Conservation (phyloP, 441 rosid genomes). For the Pelargonium myrrhifolium region DNA sequence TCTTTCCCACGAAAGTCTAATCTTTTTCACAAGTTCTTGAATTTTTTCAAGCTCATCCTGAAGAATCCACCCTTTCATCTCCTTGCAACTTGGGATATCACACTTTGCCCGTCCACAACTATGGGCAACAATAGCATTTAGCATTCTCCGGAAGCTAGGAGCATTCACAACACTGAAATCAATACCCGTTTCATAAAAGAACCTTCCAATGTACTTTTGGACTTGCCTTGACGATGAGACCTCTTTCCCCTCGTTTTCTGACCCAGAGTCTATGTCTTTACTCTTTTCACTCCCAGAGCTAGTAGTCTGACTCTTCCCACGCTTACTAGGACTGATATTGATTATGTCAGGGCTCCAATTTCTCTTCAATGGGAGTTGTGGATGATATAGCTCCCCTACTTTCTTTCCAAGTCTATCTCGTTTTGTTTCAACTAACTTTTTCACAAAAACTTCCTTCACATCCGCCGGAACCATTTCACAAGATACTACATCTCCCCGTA, state of each 20-base stretch:
- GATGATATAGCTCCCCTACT: conserved; percentile 14
- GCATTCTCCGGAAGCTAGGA: conserved; percentile 35
- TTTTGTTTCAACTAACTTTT: conserved; percentile 12
- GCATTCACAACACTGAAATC: conserved; percentile 36
- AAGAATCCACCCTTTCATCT: conserved; percentile 42
- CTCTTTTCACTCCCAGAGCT: conserved; percentile 13
- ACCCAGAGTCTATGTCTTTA: conserved; percentile 7
- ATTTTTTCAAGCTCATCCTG: conserved; percentile 25
- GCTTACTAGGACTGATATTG: conserved; percentile 16
- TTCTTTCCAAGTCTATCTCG: conserved; percentile 5
- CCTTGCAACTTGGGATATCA: conserved; percentile 31
- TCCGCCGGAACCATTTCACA: conserved; percentile 36
- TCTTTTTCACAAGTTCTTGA: conserved; percentile 18
- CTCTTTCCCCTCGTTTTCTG: conserved; percentile 15
- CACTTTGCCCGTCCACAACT: conserved; percentile 16
- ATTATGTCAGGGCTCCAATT: conserved; percentile 9
- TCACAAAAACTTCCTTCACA: conserved; percentile 29
- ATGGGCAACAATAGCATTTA: conserved; percentile 16
- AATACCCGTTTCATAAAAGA: conserved; percentile 39
- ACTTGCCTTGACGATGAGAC: conserved; percentile 22
- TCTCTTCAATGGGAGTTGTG: conserved; percentile 26
- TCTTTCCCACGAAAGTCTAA: conserved; percentile 38
- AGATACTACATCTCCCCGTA: conserved; percentile 28
- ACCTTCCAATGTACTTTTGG: conserved; percentile 36
- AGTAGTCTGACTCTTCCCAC: conserved; percentile 14